A percentile compares a stretch with the other conserved stretches of the same genome.
phyloP scores from a whole-genome alignment of 2,329 filamentous ascomycete genomes.

The Hirsutella minnesotensis region DNA sequence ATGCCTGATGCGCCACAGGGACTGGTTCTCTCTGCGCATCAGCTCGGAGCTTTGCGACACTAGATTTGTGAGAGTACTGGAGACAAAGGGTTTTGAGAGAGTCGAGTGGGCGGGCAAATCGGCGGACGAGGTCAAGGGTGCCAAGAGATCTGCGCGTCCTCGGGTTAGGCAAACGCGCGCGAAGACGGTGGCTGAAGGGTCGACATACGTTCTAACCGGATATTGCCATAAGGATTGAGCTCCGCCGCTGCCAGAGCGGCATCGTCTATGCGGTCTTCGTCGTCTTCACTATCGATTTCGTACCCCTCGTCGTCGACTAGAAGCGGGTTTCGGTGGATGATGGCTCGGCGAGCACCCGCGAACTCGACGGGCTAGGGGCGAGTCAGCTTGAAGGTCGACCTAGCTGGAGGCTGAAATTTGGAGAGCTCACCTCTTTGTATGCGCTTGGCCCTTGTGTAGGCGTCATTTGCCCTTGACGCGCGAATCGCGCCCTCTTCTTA shows the following conservation, averaged over 20 bases:
- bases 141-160: slow-evolving; percentile 45
- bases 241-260: slow-evolving; percentile 52
- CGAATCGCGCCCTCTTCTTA: slow-evolving; percentile 61
- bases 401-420: slow-evolving; percentile 1
- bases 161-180: neutral
- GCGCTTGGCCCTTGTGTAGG: slow-evolving; percentile 52
- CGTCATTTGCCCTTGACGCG: slow-evolving; percentile 58
- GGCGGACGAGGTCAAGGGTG: slow-evolving; percentile 62
- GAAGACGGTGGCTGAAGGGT: neutral
- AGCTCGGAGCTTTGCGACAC: slow-evolving; percentile 57
- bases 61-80: slow-evolving; percentile 60
- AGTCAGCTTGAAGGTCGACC: slow-evolving; percentile 6
- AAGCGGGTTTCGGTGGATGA: slow-evolving; percentile 62
- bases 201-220: slow-evolving; percentile 58
- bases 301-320: slow-evolving; percentile 69
- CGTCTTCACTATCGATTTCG: slow-evolving; percentile 61
- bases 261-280: slow-evolving; percentile 50
- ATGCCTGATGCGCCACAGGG: slow-evolving; percentile 63
- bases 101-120: slow-evolving; percentile 65
- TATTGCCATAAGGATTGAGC: slow-evolving; percentile 61
- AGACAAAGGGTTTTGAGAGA: slow-evolving; percentile 62
- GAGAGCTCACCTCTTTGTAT: slow-evolving; percentile 55
- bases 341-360: slow-evolving; percentile 58
- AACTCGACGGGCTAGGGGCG: slow-evolving; percentile 53
- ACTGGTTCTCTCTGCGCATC: slow-evolving; percentile 62